Conservation (phyloP, 371 early-diverging fungal genomes). For the Haplosporangium sp. region DNA sequence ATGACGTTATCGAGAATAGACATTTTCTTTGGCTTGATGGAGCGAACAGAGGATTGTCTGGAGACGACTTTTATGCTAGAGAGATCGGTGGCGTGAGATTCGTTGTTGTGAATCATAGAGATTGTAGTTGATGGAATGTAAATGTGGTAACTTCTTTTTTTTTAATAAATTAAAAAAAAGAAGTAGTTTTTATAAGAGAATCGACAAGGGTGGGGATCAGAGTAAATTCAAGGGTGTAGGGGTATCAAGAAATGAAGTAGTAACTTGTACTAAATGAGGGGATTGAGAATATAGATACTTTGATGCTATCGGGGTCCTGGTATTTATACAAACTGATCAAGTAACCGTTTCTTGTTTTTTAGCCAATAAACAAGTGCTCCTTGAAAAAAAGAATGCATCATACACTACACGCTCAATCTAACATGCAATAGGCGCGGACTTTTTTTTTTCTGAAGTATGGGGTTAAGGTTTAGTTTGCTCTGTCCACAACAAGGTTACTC, state of each 20-base stretch:
- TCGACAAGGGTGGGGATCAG: too few species aligned
- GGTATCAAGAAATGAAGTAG: neutral
- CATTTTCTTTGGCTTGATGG: constrained; percentile 33
- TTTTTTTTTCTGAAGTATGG: neutral
- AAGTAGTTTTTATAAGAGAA: too few species aligned
- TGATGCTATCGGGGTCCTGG: neutral
- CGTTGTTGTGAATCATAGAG: constrained; percentile 23
- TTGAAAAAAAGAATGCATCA: neutral
- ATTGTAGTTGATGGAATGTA: neutral
- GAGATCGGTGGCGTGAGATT: constrained; percentile 25
- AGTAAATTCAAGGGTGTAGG: too few species aligned
- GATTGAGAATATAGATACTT: neutral
- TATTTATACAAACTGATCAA: constrained; percentile 4
- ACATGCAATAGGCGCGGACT: neutral
- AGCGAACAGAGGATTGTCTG: constrained; percentile 33
- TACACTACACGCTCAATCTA: neutral
- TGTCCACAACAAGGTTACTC: too few species aligned
- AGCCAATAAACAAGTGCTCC: neutral
- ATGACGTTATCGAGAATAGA: constrained; percentile 48
- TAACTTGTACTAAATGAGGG: neutral
- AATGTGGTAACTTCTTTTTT: neutral
- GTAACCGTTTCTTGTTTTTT: neutral
- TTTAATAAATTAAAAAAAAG: neutral
- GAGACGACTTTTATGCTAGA: constrained; percentile 25
- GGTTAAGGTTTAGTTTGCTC: neutral